phyloP scores from a whole-genome alignment of 495 filamentous ascomycete species.

The Alectoria sarmentosa region DNA sequence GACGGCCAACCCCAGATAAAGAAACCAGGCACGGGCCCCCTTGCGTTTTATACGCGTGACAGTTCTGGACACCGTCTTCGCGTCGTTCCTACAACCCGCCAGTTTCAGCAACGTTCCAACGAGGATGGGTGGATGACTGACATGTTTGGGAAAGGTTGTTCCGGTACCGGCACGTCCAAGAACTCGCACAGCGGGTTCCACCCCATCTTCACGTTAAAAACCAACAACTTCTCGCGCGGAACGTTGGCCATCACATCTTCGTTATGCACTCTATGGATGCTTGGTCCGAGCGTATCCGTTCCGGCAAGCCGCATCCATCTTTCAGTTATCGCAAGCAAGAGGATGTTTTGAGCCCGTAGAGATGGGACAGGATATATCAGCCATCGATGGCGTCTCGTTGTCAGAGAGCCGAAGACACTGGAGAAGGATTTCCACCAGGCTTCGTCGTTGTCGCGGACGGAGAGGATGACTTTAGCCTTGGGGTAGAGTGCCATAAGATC shows the following conservation, averaged over 20 bases:
- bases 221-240: not conserved
- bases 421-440: constrained; percentile 3
- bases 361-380: not conserved
- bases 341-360: not conserved
- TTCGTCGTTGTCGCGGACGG: constrained; percentile 5
- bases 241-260: not conserved
- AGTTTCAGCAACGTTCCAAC: not conserved
- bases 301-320: not conserved
- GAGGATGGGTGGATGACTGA: not conserved
- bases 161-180: not conserved
- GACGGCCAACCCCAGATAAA: not conserved
- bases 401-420: not conserved
- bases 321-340: not conserved
- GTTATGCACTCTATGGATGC: not conserved
- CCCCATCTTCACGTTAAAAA: not conserved
- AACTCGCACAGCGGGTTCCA: not conserved
- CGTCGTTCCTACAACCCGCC: not conserved
- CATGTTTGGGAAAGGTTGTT: not conserved
- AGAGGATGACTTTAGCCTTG: constrained; percentile 48
- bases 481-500: constrained; percentile 47
- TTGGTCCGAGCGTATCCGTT: not conserved
- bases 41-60: not conserved
- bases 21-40: not conserved
- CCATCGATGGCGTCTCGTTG: not conserved
- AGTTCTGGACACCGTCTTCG: not conserved